phyloP scores from a whole-genome alignment of 1,139 yeast genomes.

The Pichia sp. region DNA sequence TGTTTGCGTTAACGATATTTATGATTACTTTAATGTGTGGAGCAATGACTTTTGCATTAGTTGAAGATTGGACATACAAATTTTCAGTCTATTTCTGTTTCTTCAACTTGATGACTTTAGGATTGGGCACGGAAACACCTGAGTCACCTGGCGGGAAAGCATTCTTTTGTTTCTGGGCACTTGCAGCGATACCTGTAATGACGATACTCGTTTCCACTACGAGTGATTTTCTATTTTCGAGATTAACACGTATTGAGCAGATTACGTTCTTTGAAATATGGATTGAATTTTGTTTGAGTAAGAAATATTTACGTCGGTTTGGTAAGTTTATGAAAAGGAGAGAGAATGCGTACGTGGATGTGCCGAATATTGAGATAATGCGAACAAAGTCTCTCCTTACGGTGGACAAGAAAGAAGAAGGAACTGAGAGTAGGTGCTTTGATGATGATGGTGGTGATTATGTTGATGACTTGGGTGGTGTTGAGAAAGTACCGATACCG shows the following conservation, averaged over 20 bases:
- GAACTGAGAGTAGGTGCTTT: too few species aligned
- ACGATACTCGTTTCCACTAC: conserved; percentile 68
- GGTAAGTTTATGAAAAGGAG: conserved; percentile 11
- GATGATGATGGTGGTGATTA: neutral
- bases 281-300: conserved; percentile 11
- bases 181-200: conserved; percentile 81
- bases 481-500: conserved; percentile 16
- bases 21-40: conserved; percentile 64
- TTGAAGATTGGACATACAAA: conserved; percentile 67
- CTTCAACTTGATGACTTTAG: conserved; percentile 69
- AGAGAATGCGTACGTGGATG: neutral
- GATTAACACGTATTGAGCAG: conserved; percentile 15
- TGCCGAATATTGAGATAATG: neutral
- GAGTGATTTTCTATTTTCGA: conserved; percentile 42
- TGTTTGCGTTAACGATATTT: conserved; percentile 40
- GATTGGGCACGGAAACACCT: conserved; percentile 76
- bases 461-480: neutral
- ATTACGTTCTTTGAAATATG: conserved; percentile 15
- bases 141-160: conserved; percentile 55
- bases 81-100: conserved; percentile 66
- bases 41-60: conserved; percentile 49
- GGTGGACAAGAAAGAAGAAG: neutral
- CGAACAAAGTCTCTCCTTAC: conserved; percentile 5
- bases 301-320: conserved; percentile 12
- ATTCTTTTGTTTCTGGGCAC: conserved; percentile 72